Conservation (phyloP, 2,329 filamentous ascomycete genomes). For the Zasmidium cellare region DNA sequence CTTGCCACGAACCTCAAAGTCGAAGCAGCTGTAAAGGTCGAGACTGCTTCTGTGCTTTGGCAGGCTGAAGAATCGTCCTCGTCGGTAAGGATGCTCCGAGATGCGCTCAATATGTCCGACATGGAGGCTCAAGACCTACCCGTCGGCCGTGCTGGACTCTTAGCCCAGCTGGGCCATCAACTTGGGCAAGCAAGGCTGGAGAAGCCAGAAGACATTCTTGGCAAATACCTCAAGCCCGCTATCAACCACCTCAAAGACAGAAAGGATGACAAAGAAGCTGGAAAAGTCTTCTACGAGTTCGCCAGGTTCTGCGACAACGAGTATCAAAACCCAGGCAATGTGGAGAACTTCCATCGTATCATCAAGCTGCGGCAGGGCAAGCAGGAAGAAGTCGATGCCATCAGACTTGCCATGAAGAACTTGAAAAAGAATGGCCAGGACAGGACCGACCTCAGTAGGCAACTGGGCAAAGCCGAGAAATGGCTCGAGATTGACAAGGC, state of each 20-base stretch:
- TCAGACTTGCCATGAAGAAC: slow-evolving; percentile 60
- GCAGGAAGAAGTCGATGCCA: slow-evolving; percentile 73
- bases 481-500: slow-evolving; percentile 90
- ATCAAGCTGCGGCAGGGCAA: slow-evolving; percentile 79
- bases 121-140: slow-evolving; percentile 68
- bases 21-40: slow-evolving; percentile 74
- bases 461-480: slow-evolving; percentile 71
- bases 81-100: slow-evolving; percentile 85
- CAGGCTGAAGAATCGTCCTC: slow-evolving; percentile 86
- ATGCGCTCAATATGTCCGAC: slow-evolving; percentile 62
- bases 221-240: slow-evolving; percentile 80
- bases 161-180: slow-evolving; percentile 85
- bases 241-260: slow-evolving; percentile 75
- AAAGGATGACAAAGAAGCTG: slow-evolving; percentile 69
- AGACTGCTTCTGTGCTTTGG: slow-evolving; percentile 89
- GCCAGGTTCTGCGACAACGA: slow-evolving; percentile 94
- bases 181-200: slow-evolving; percentile 87
- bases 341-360: slow-evolving; percentile 81
- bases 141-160: slow-evolving; percentile 73
- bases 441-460: slow-evolving; percentile 56
- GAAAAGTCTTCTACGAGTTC: slow-evolving; percentile 91
- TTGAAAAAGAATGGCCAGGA: slow-evolving; percentile 45
- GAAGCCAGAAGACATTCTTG: slow-evolving; percentile 86
- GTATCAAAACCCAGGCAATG: slow-evolving; percentile 77
- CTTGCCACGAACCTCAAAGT: slow-evolving; percentile 71